Evolutionary conservation across 1,139 yeast species (phyloP), one percentile per base, ranked within the genome.

Genomic region (Diutina siamensis): DNA sequence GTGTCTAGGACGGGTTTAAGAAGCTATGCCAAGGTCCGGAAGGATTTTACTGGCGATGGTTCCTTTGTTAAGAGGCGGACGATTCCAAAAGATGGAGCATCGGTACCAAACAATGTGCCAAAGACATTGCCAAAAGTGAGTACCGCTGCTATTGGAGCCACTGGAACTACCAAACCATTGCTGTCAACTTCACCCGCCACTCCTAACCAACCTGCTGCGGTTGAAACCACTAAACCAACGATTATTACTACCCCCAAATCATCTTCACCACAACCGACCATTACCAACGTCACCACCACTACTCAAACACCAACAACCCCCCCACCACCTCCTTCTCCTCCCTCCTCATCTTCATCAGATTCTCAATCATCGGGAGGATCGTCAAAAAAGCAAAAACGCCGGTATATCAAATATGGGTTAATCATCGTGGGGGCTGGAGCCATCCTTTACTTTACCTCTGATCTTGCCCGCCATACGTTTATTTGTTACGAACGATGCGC

Each of bases 401-500:
- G 21, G 9, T 51, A 52, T 35, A 62, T 65, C 51, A 64, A 61
- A 46, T 45, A 60, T 17, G 68, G 68, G 8, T 45, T 58, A 3
- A 69, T 58, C 2, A 33, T 67, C 17, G 71, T 63, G 13, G 57
- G 47, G 4, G 46, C 56, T 1, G 63, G 64, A 0, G 55, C 62
- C 0, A 51, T 61, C 0, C 54, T 68, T 13, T 69, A 63, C 50
- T 50, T 53, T 46, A 63, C 73, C 35, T 66, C 64, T 48, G 71
- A 69, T 44, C 53, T 53, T 1, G 55, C 61, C 45, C 59, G 58
- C 46, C 72, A 68, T 49, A 42, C 58, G 1, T 47, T 62, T 1
- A 63, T 71, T 31, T 72, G 82, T 0, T 55, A 67, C 1, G 74
- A 75, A 48, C 68, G 94, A 49, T 76, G 79, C 1, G 72, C 78